Evolutionary conservation across 805 yeast genomes (phyloP), one percentile per base, ranked within the genome.

Genomic region (Starmerella sp.): DNA sequence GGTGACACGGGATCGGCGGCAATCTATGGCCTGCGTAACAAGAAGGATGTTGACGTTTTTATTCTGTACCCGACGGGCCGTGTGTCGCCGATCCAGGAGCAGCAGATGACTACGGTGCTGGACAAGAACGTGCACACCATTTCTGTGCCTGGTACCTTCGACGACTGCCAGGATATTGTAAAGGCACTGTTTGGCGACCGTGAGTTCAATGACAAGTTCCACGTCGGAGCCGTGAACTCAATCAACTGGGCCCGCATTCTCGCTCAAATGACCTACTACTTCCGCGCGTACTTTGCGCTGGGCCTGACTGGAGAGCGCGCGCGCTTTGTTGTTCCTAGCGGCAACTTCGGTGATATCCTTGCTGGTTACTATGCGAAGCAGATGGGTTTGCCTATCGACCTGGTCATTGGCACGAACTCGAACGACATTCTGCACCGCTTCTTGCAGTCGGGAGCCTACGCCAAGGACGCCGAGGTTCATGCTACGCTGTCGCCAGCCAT

Each of bases 1-100:
- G 99, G 99, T 67, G 99, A 93, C 67, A 93, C 99, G 48, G 99
- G 99, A 57, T 86, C 96, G 53, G 99, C 99, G 53, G 98, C 99
- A 59, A 93, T 93, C 63, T 93, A 93, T 72, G 99, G 99, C 53
- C 78, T 93, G 62, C 80, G 98, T 73, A 95, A 95, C 70, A 93
- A 93, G 73, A 86, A 89, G 72, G 97, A 93, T 69, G 96, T 93
- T n/a, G 85, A 95, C 34, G 98, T 93, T 28, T 93, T 93, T 72
- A 93, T 93, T 61, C 74, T 93, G 64, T 93, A 91, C 68, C 99
- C 99, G 65, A 87, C 95, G 8, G 98, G 97, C 50, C 82, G 97
- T 69, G 93, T 93, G 55, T 90, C 97, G 37, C 97, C 96, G 44
- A 84, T 93, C 61, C 99, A 93, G 76, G 99, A 93, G 73, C 87